These are phyloP conservation scores for Trichoderma gracile DNA, from an alignment of 2,329 filamentous ascomycete genomes.

Conservation along the genomic window DNA sequence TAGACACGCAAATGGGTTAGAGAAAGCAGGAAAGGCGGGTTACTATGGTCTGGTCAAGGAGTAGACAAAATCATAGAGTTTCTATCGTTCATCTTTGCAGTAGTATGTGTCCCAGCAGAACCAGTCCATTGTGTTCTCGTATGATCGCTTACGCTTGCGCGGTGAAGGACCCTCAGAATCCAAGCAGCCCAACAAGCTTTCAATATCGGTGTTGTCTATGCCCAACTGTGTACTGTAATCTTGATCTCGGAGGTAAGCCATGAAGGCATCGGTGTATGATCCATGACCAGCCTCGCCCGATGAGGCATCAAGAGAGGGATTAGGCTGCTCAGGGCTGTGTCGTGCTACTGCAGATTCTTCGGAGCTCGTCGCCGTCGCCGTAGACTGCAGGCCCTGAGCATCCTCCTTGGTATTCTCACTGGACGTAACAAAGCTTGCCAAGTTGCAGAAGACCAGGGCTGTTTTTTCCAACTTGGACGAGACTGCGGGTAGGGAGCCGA, in stretches of 20 bases:
- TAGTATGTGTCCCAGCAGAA: conserved; percentile 13
- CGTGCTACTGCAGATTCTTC: neutral
- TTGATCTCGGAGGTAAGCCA: conserved; percentile 6
- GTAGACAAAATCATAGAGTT: neutral
- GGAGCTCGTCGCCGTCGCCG: neutral
- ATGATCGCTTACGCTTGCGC: conserved; percentile 6
- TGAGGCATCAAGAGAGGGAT: neutral
- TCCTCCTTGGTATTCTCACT: neutral
- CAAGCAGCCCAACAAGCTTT: neutral
- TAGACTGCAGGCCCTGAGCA: neutral
- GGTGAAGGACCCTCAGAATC: neutral
- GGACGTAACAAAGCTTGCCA: neutral
- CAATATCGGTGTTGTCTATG: neutral
- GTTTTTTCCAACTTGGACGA: neutral
- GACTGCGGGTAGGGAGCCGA: neutral
- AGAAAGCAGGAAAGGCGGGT: neutral
- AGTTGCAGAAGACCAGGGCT: conserved; percentile 5
- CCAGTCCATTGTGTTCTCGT: conserved; percentile 3
- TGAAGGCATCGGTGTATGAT: conserved; percentile 1
- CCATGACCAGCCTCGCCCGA: neutral
- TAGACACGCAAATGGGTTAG: neutral
- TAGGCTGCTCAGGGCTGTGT: neutral
- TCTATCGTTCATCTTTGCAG: neutral
- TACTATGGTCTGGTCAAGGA: neutral
- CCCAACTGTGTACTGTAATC: neutral